Evolutionary conservation across 164 flowering plant species (phyloP), one percentile per base, ranked within the genome.

Genomic region (Nymphaea thermarum): DNA sequence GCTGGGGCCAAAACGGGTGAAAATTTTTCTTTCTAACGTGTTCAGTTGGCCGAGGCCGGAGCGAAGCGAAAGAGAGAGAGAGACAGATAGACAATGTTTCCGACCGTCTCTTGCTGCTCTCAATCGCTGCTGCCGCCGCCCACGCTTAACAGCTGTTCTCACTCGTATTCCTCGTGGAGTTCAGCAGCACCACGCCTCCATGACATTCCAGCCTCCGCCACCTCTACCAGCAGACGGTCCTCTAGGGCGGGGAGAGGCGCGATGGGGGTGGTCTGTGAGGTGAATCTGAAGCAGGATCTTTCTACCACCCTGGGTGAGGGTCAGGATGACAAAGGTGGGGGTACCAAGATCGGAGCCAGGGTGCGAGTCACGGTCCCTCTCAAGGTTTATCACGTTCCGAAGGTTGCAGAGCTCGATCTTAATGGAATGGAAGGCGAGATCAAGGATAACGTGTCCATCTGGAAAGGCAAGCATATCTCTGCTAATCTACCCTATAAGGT

Each of bases 401-500:
- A 78, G 68, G 83, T 81, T 10, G 79, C 90, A 8, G 95, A 88
- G 72, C 6, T 87, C 0, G 93, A 90, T 73, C 74, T 93, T 62
- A 70, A 64, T 8, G 91, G 95, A 5, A 80, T 76, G 84, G 87
- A 83, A 72, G 96, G 96, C 12, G 70, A 53, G 44, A 17, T 93
- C 14, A 93, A 87, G 80, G 86, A 88, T 71, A 85, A 82, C 68
- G 91, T 93, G 43, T 88, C 75, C 5, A 53, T 87, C 4, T 85
- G 92, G 87, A 93, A 88, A 72, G 98, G 98, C 2, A 90, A 86
- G 66, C 77, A 69, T 11, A 85, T 93, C 45, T 87, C 98, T 0
- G 90, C 98, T 15, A 93, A 87, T 77, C 78, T 80, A 10, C 96
- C 98, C 6, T 90, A 67, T 68, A 93, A 87, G 81, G 82, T 93